A percentile compares a stretch with the other conserved stretches of the same genome.
These are phyloP conservation scores for Spergularia marina DNA, from an alignment of 148 eudicot genomes.

Conservation along the genomic window DNA sequence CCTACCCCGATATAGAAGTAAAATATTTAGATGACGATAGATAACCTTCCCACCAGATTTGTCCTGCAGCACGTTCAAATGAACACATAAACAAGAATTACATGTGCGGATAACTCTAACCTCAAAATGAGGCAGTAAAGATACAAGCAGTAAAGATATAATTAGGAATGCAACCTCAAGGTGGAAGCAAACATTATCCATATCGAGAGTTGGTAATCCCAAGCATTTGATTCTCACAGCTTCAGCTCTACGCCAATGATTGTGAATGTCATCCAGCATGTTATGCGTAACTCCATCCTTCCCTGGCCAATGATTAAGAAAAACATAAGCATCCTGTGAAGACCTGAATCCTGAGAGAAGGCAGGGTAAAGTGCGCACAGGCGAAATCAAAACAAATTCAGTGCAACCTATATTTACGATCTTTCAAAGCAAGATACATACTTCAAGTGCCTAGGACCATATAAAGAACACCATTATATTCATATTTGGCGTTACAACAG, in stretches of 20 bases:
- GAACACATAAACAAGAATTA: constrained; percentile 10
- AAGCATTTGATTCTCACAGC: constrained; percentile 90
- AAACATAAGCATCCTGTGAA: neutral
- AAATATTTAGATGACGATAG: constrained; percentile 63
- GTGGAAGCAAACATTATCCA: constrained; percentile 84
- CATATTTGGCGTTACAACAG: neutral
- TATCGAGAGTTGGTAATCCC: constrained; percentile 96
- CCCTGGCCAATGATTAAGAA: constrained; percentile 35
- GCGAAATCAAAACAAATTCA: neutral
- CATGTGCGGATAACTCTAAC: neutral
- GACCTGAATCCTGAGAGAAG: neutral
- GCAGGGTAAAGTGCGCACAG: neutral
- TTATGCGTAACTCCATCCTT: constrained; percentile 84
- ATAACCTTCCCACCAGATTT: constrained; percentile 82
- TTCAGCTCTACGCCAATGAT: constrained; percentile 90
- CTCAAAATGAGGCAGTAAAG: neutral
- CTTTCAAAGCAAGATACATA: neutral
- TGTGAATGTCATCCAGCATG: constrained; percentile 88
- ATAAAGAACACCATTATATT: too few relatives aligned
- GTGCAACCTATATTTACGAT: neutral
- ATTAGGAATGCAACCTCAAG: constrained; percentile 55
- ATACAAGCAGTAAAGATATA: neutral
- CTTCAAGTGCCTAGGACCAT: too few relatives aligned
- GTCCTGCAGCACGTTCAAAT: constrained; percentile 47
- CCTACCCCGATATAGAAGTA: constrained; percentile 76